These are phyloP conservation scores for Penicillium pancosmium DNA, from an alignment of 495 filamentous ascomycete species.

Conservation along the genomic window DNA sequence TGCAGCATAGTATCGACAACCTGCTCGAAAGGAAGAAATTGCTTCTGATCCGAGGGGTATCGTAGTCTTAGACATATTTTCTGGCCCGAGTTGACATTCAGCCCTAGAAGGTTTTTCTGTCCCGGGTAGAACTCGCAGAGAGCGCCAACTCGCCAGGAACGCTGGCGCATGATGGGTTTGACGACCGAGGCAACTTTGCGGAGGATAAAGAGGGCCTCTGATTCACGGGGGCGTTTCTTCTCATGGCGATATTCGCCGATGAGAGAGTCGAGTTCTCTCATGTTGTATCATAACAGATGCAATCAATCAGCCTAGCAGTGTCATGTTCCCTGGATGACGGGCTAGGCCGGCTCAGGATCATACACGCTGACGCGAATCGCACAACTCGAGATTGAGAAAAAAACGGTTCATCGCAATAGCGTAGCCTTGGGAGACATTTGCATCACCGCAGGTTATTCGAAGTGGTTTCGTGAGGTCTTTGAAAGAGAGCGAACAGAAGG, in stretches of 20 bases:
- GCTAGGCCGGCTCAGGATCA: neutral
- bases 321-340: neutral
- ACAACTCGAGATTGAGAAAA: neutral
- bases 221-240: constrained; percentile 66
- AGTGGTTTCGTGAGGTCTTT: neutral
- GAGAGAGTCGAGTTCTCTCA: constrained; percentile 69
- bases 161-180: constrained; percentile 92
- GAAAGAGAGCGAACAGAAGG: neutral
- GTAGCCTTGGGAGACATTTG: neutral
- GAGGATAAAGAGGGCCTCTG: constrained; percentile 80
- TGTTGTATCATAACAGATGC: constrained; percentile 29
- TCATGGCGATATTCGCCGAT: constrained; percentile 82
- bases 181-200: constrained; percentile 86
- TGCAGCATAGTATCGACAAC: constrained; percentile 93
- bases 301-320: neutral
- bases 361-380: neutral
- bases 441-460: neutral
- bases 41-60: constrained; percentile 69
- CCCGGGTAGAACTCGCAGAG: constrained; percentile 85
- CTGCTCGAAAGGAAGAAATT: constrained; percentile 80
- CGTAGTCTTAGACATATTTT: constrained; percentile 85
- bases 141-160: constrained; percentile 76
- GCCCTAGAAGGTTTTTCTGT: constrained; percentile 73
- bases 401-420: neutral
- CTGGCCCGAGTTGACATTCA: constrained; percentile 76